Conservation (phyloP, 495 filamentous ascomycete species). For the Trichoderma virens region DNA sequence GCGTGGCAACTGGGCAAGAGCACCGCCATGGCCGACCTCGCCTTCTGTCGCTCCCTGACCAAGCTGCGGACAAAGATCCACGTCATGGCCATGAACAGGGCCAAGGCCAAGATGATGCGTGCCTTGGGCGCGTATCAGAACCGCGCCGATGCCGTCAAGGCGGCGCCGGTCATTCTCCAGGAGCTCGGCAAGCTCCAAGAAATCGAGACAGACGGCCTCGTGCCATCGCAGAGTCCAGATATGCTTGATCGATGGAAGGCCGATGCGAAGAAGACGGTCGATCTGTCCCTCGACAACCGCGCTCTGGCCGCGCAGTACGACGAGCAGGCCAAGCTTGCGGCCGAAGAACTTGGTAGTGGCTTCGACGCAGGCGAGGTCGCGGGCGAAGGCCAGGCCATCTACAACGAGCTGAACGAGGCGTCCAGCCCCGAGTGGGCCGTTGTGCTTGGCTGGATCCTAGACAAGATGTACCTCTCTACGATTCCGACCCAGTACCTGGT, state of each 20-base stretch:
- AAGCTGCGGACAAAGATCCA: constrained; percentile 17
- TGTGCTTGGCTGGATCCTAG: constrained; percentile 30
- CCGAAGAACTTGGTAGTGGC: too few relatives aligned
- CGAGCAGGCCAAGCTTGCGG: too few relatives aligned
- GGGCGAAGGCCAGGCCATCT: not conserved
- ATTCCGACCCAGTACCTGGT: constrained; percentile 36
- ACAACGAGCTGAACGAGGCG: constrained; percentile 16
- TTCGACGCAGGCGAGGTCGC: not conserved
- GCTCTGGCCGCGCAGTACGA: too few relatives aligned
- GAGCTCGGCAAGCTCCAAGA: too few relatives aligned
- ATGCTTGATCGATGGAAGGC: too few relatives aligned
- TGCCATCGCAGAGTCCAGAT: too few relatives aligned
- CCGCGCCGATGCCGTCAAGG: too few relatives aligned
- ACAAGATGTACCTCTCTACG: constrained; percentile 29
- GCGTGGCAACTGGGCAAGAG: constrained; percentile 41
- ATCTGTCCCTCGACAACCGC: too few relatives aligned
- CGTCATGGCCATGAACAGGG: not conserved
- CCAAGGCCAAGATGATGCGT: not conserved
- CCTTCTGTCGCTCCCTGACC: constrained; percentile 21
- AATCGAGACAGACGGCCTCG: too few relatives aligned
- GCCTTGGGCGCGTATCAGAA: not conserved
- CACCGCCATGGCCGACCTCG: constrained; percentile 24
- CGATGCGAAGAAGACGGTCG: too few relatives aligned
- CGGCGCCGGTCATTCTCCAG: too few relatives aligned
- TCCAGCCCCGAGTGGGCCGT: constrained; percentile 25